Base-by-base conservation (phyloP, 2,329 filamentous ascomycete species). In the Fusarium haematococcum region DNA sequence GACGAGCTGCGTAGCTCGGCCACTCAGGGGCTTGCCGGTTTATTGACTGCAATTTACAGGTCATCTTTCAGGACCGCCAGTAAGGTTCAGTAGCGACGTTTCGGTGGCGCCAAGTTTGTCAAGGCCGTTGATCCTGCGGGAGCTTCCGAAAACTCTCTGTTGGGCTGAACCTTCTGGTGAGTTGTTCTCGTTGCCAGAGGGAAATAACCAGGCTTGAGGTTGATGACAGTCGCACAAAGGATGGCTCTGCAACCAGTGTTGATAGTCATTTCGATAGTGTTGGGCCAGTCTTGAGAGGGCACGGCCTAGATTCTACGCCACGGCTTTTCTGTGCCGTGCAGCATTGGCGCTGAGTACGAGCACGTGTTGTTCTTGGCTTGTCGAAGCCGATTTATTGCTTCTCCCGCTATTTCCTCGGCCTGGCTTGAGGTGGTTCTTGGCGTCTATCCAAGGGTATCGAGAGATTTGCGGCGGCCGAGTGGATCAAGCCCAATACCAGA, bases 1-100 rank as follows among this genome's bases (percentile, higher is more conserved):
- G 20, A 68, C 23, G 52, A 48, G 27, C 43, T 52, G 27, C 37
- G 33, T 27, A 23, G 60, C 25, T 64, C 20, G 45, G 7, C 30
- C 62, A 68, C 57, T 71, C 71, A 72, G 60, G 70, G 70, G 68
- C 16, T 52, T 61, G 23, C 43, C 37, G 43, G 25, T 65, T 58
- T 43, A 71, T 45, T 58, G 27, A 56, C 63, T 54, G 45, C 65
- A 71, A 70, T 67, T 54, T 37, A 56, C 33, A 32, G 39, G 37
- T 57, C 27, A 58, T 41, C 27, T 65, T 50, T 32, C 30, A 58
- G 67, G 70, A 64, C 68, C 64, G 45, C 37, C 25, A 43, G 71
- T 71, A 75, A 62, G 63, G 71, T 75, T 74, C 71, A 69, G 48
- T 60, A 45, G 33, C 60, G 57, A 60, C 37, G 57, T 43, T 43